phyloP scores from a whole-genome alignment of 441 rosid genomes.

The Gossypium laxum region DNA sequence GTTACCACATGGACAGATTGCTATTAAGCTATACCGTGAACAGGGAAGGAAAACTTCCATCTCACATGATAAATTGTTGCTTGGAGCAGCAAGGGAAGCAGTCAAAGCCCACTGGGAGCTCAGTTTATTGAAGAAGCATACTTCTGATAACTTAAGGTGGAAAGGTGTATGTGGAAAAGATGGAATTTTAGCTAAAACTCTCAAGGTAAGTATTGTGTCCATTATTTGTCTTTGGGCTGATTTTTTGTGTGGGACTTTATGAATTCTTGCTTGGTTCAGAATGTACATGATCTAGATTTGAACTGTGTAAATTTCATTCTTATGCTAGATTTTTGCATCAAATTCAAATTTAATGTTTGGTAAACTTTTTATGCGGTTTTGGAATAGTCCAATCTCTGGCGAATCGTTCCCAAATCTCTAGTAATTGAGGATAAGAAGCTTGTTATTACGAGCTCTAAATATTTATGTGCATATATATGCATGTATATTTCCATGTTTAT shows the following conservation, averaged over 20 bases:
- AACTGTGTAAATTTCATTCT: not conserved
- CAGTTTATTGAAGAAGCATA: conserved; percentile 68
- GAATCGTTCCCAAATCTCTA: not conserved
- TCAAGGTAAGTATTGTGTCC: conserved; percentile 51
- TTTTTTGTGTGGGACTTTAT: not conserved
- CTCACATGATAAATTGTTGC: conserved; percentile 91
- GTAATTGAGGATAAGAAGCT: too few species aligned
- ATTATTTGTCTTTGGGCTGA: conserved; percentile 13
- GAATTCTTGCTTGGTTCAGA: not conserved
- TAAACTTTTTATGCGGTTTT: not conserved
- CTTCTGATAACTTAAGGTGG: conserved; percentile 74
- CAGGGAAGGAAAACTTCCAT: conserved; percentile 94
- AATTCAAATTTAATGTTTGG: not conserved
- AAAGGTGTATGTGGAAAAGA: conserved; percentile 72
- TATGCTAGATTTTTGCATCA: not conserved
- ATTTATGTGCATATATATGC: not conserved
- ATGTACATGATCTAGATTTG: not conserved
- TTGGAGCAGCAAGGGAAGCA: conserved; percentile 98
- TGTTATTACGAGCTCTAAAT: not conserved
- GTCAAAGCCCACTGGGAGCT: conserved; percentile 97
- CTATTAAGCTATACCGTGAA: conserved; percentile 74
- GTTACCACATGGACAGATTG: conserved; percentile 94
- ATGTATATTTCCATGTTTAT: not conserved
- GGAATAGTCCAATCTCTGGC: not conserved
- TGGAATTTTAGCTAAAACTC: conserved; percentile 71